phyloP scores from a whole-genome alignment of 345 rosid species.

The Triadica sebifera region DNA sequence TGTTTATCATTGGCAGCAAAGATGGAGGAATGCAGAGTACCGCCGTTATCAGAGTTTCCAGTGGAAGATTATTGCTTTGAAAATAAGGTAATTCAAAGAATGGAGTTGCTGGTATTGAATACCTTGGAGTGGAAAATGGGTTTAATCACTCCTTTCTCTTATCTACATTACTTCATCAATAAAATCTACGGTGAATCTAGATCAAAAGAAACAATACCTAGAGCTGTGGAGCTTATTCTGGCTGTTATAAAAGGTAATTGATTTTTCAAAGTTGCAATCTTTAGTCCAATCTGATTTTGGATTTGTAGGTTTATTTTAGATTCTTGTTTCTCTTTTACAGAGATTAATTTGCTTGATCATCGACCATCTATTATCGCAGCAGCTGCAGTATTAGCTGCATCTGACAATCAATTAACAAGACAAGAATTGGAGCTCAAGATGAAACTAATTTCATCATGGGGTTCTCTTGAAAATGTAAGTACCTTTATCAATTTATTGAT shows the following conservation, averaged over 20 bases:
- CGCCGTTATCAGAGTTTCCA: slow-evolving; percentile 53
- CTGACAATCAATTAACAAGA: slow-evolving; percentile 46
- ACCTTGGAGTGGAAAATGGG: slow-evolving; percentile 81
- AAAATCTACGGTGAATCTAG: slow-evolving; percentile 36
- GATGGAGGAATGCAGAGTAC: slow-evolving; percentile 73
- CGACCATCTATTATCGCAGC: slow-evolving; percentile 70
- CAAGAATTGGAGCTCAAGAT: slow-evolving; percentile 50
- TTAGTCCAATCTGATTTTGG: background rate
- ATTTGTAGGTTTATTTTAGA: background rate
- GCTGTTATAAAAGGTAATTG: slow-evolving; percentile 54
- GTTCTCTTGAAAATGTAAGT: slow-evolving; percentile 54
- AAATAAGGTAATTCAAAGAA: slow-evolving; percentile 49
- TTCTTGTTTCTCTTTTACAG: slow-evolving; percentile 31
- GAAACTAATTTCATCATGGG: slow-evolving; percentile 40
- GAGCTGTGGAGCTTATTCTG: slow-evolving; percentile 49
- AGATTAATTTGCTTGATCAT: slow-evolving; percentile 53
- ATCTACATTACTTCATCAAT: slow-evolving; percentile 52
- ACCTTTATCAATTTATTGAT: background rate
- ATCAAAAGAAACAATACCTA: slow-evolving; percentile 38
- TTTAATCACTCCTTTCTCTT: slow-evolving; percentile 67
- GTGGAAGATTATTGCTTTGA: slow-evolving; percentile 49
- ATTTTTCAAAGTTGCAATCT: background rate
- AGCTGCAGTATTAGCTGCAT: slow-evolving; percentile 64
- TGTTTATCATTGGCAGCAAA: slow-evolving; percentile 83
- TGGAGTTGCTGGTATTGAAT: slow-evolving; percentile 61